Evolutionary conservation across 1,139 yeast species (phyloP).

Genomic region (Arxiozyma telluris): DNA sequence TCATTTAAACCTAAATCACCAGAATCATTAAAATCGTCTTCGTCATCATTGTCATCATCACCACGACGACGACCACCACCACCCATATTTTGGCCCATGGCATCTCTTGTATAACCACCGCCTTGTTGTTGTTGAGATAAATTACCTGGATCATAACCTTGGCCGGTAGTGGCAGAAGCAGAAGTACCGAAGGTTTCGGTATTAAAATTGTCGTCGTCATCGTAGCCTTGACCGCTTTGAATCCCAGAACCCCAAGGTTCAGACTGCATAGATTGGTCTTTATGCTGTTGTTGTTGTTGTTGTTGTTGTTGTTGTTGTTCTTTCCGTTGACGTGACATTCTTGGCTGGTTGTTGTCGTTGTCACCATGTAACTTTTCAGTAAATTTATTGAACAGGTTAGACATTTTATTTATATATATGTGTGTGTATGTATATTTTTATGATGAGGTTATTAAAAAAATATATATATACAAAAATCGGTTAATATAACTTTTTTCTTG

Average conservation of each 20-base stretch:
- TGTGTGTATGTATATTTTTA: too few relatives aligned
- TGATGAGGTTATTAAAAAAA: too few relatives aligned
- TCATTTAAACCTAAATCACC: constrained; percentile 2
- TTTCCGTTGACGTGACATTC: constrained; percentile 7
- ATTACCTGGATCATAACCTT: background rate
- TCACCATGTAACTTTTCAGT: constrained; percentile 22
- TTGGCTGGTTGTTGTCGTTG: constrained; percentile 11
- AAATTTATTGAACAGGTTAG: constrained; percentile 22
- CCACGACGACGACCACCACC: background rate
- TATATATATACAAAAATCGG: too few relatives aligned
- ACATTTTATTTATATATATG: constrained; percentile 15
- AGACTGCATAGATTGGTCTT: constrained; percentile 6
- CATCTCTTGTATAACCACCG: background rate
- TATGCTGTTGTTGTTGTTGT: too few relatives aligned
- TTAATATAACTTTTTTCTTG: too few relatives aligned
- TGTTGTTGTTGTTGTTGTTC: constrained; percentile 3
- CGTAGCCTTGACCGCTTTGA: constrained; percentile 4
- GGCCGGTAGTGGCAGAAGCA: background rate
- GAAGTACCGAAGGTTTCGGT: background rate
- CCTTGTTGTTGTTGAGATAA: constrained; percentile 3
- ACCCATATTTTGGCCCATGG: constrained; percentile 1
- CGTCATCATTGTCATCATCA: background rate
- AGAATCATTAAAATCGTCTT: background rate
- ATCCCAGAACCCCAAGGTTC: constrained; percentile 8
- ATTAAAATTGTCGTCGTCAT: constrained; percentile 1